phyloP scores from a whole-genome alignment of 129 eudicot genomes.

The Escallonia rubra region DNA sequence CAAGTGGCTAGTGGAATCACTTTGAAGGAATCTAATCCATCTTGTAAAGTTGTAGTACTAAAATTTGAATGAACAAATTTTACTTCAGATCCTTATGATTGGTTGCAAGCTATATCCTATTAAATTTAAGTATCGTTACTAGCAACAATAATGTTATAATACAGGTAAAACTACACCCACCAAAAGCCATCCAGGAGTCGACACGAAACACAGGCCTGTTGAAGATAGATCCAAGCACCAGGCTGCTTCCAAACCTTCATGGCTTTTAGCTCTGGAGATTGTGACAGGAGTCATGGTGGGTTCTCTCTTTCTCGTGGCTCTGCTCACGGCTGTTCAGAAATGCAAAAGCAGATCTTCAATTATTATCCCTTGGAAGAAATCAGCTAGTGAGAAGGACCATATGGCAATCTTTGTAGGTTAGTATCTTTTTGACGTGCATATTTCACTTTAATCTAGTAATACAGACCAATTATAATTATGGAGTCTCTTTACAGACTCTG shows the following conservation, averaged over 20 bases:
- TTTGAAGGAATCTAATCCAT: not conserved
- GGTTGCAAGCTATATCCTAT: not conserved
- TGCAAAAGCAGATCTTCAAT: conserved; percentile 42
- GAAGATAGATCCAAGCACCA: conserved; percentile 30
- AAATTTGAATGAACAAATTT: conserved; percentile 1
- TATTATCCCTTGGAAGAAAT: conserved; percentile 73
- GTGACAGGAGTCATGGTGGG: conserved; percentile 78
- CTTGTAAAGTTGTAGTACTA: not conserved
- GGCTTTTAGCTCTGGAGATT: conserved; percentile 71
- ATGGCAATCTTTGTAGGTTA: conserved; percentile 52
- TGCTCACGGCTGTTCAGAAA: conserved; percentile 37
- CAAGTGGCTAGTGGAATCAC: not conserved
- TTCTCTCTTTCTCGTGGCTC: conserved; percentile 41
- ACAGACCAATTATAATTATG: not conserved
- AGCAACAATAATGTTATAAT: not conserved
- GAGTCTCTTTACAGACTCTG: conserved; percentile 46
- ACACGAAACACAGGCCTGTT: conserved; percentile 36
- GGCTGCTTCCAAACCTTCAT: conserved; percentile 44
- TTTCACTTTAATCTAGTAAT: not conserved
- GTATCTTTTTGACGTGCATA: conserved; percentile 1
- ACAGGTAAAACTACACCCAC: conserved; percentile 41
- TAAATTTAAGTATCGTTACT: not conserved
- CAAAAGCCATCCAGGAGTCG: conserved; percentile 32
- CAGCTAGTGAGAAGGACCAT: conserved; percentile 45
- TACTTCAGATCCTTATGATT: no score